Evolutionary conservation across 352 stramenopile species (phyloP).

Genomic region (Pythium coloratum): DNA sequence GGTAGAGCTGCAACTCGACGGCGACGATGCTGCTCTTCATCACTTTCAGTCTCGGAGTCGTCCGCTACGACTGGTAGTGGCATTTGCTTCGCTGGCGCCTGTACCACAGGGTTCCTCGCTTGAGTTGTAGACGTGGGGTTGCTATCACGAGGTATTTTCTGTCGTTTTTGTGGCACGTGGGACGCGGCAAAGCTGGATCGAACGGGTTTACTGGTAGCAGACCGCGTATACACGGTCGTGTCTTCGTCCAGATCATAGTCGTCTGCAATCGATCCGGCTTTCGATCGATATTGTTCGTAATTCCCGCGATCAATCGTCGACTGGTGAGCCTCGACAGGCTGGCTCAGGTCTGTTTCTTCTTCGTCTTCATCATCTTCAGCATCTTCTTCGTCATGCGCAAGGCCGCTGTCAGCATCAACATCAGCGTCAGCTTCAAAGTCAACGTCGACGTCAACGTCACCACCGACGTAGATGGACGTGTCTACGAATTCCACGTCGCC

Average conservation of each 20-base stretch:
- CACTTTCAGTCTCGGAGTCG: conserved; percentile 23
- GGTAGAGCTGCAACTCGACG: background rate
- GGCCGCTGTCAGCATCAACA: conserved; percentile 5
- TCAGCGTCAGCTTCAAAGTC: conserved; percentile 13
- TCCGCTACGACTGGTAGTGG: background rate
- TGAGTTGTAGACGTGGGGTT: conserved; percentile 2
- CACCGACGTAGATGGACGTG: background rate
- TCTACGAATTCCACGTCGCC: background rate
- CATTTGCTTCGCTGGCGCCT: background rate
- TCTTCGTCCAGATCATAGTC: conserved; percentile 26
- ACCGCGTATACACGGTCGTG: background rate
- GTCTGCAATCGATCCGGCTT: conserved; percentile 22
- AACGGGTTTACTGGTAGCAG: background rate
- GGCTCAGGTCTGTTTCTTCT: conserved; percentile 3
- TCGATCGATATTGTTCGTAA: conserved; percentile 18
- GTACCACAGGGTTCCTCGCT: background rate
- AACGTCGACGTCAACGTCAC: conserved; percentile 15
- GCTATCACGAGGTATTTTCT: background rate
- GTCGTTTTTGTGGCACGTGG: background rate
- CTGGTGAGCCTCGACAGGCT: background rate
- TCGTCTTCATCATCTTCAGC: conserved; percentile 23
- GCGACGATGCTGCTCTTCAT: conserved; percentile 8
- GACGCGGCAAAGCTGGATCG: background rate
- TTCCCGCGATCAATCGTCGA: conserved; percentile 62
- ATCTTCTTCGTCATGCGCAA: conserved; percentile 25